Percentiles rank a stretch among this genome's conserved stretches.
phyloP scores from a whole-genome alignment of 208 protist genomes.

The Leishmania amazonensis region DNA sequence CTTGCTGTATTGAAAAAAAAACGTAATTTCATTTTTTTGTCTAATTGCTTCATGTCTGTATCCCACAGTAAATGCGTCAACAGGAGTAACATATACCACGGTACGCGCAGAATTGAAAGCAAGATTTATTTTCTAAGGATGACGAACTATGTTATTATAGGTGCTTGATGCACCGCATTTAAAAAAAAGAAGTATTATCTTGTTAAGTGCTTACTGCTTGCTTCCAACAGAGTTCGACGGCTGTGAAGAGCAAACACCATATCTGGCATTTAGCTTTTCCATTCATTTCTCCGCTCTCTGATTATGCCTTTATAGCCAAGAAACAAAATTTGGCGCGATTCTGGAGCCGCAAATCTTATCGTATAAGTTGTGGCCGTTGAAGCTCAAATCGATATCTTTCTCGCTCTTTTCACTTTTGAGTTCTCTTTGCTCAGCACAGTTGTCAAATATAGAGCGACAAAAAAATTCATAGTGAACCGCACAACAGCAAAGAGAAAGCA shows the following conservation, averaged over 20 bases:
- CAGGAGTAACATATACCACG: not conserved
- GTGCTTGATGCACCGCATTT: not conserved
- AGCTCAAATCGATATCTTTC: not conserved
- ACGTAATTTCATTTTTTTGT: not conserved
- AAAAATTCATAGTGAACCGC: not conserved
- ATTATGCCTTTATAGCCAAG: not conserved
- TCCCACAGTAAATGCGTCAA: not conserved
- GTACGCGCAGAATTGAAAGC: not conserved
- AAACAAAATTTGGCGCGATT: not conserved
- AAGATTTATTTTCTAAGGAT: not conserved
- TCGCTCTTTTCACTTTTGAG: not conserved
- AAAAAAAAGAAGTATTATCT: slow-evolving; percentile 9
- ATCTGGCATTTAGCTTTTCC: not conserved
- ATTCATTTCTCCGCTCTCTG: not conserved
- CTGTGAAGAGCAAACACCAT: not conserved
- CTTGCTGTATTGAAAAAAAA: not conserved
- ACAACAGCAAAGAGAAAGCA: not conserved
- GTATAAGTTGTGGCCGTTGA: not conserved
- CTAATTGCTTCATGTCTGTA: not conserved
- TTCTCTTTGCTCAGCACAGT: not conserved
- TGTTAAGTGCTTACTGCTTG: not conserved
- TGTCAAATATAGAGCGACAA: not conserved
- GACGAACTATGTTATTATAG: not conserved
- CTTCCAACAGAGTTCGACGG: not conserved
- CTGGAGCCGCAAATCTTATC: not conserved